Base-by-base conservation (phyloP, 805 yeast genomes). In the Nakazawaea laoshanensis region DNA sequence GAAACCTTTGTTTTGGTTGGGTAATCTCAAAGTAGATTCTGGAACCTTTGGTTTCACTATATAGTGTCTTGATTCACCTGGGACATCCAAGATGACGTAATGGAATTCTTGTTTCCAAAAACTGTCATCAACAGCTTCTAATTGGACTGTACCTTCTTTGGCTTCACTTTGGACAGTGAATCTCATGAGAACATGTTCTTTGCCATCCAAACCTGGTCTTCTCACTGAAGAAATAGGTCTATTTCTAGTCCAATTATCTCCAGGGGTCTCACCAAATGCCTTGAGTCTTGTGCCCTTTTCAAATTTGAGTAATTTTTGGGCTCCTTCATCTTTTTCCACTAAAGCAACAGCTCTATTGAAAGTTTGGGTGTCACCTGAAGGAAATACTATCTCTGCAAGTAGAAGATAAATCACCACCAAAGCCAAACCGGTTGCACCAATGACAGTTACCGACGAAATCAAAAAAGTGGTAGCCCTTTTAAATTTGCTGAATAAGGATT, bases 351-450 rank as follows among this genome's bases (percentile, higher is more conserved):
- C 94, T 45, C 85, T 72, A 58, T 88, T 87, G 63, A 88, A 88
- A 2, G 94, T 74, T 42, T 80, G 82, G 0, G 95, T 88, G 50
- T 88, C 96, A 16, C 95, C 94, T 1, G 94, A 79, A 7, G 96
- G 96, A 30, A 88, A 70, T 43, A 85, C 74, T 20, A 88, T 59
- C 51, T 88, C 96, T 8, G 79, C 65, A n/a, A 81, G 68, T 15
- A 87, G 71, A 41, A 85, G 66, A 53, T 84, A 88, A 7, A 84
- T 63, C 14, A 87, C 73, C 37, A 77, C 53, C 29, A 77, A 68
- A 0, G 89, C 74, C 7, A 82, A 61, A 11, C 82, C 86, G 2
- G 75, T 50, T 2, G 87, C 87, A 3, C 81, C 84, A 7, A 79
- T 44, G 0, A 83, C 85, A 19, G 82, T 48, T 3, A 70, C 51